These are phyloP conservation scores for Cryptococcus amylolentus DNA, from an alignment of 1,284 basidiomycete genomes.

Conservation along the genomic window DNA sequence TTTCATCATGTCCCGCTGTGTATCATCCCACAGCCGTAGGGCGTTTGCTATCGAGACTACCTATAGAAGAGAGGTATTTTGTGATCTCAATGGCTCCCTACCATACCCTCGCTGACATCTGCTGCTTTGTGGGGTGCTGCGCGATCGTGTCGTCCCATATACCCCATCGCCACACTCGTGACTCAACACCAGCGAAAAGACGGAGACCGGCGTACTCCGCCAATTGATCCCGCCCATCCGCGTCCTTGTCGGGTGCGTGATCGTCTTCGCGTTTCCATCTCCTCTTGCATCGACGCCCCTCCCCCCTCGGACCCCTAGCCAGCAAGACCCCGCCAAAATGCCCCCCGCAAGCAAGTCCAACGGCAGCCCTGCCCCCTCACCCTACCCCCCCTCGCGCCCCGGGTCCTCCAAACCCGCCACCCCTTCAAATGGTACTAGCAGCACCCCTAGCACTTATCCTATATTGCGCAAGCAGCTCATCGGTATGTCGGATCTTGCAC, in stretches of 20 bases:
- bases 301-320: neutral
- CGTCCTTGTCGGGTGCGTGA: neutral
- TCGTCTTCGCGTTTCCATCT: neutral
- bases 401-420: slow-evolving; percentile 35
- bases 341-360: slow-evolving; percentile 21
- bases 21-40: too few species aligned
- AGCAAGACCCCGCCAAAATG: slow-evolving; percentile 16
- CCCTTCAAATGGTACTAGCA: slow-evolving; percentile 17
- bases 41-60: too few species aligned
- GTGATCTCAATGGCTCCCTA: too few species aligned
- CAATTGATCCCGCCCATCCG: neutral
- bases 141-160: too few species aligned
- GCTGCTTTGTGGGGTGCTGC: too few species aligned
- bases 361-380: slow-evolving; percentile 19
- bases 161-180: too few species aligned
- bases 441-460: slow-evolving; percentile 50
- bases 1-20: too few species aligned
- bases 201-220: too few species aligned
- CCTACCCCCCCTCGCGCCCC: slow-evolving; percentile 37
- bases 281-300: neutral
- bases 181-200: too few species aligned
- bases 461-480: slow-evolving; percentile 73
- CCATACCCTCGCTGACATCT: too few species aligned
- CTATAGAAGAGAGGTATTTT: too few species aligned
- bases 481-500: slow-evolving; percentile 26